phyloP scores from a whole-genome alignment of 345 rosid species.

The Draba incana region DNA sequence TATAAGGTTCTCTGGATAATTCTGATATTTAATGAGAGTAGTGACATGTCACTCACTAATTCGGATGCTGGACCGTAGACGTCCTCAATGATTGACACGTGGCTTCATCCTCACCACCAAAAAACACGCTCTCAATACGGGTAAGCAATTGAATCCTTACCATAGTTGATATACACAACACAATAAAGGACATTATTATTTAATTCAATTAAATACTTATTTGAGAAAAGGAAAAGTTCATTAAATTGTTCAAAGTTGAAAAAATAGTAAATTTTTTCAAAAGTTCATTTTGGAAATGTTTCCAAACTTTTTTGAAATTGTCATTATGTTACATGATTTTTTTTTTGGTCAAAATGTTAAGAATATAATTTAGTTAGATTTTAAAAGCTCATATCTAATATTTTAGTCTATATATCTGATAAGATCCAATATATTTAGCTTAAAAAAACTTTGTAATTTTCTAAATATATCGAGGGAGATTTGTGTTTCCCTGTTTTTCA shows the following conservation, averaged over 20 bases:
- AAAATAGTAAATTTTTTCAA: no score
- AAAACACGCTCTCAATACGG: conserved; percentile 25
- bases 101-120: neutral
- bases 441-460: no score
- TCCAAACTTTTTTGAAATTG: no score
- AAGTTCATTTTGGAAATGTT: no score
- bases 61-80: neutral
- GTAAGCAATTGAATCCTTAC: conserved; percentile 35
- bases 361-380: neutral
- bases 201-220: neutral
- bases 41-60: conserved; percentile 16
- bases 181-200: neutral
- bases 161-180: conserved; percentile 15
- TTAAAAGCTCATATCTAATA: neutral
- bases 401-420: no score
- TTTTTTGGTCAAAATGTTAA: neutral
- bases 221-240: neutral
- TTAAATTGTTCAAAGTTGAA: no score
- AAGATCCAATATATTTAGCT: no score
- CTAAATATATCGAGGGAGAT: no score
- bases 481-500: no score
- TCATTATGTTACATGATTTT: neutral
- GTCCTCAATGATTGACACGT: conserved; percentile 20
- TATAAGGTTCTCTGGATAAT: conserved; percentile 34
- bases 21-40: conserved; percentile 24